phyloP scores from a whole-genome alignment of 179 eudicot genomes.

The Camellia oleifera region DNA sequence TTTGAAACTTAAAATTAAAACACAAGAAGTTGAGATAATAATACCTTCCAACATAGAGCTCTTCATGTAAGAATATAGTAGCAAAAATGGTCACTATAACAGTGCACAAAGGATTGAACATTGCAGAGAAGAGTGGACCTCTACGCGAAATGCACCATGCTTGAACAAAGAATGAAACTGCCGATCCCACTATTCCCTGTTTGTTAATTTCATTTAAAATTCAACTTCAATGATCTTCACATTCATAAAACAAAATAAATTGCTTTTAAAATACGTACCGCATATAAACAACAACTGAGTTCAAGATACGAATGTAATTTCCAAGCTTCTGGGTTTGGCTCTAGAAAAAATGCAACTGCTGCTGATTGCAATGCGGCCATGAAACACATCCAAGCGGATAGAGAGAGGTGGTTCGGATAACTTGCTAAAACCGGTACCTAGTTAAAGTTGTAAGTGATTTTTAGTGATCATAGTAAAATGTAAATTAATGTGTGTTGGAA shows the following conservation, averaged over 20 bases:
- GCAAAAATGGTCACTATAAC: slow-evolving; percentile 56
- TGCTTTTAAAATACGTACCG: slow-evolving; percentile 27
- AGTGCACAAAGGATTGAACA: slow-evolving; percentile 65
- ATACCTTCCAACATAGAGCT: slow-evolving; percentile 62
- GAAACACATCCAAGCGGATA: slow-evolving; percentile 64
- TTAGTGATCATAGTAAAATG: too few relatives aligned
- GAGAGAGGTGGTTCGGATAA: slow-evolving; percentile 45
- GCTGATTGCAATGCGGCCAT: slow-evolving; percentile 56
- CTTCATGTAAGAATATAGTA: slow-evolving; percentile 45
- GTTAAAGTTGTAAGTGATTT: background rate
- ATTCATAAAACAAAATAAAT: too few relatives aligned
- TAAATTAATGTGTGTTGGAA: background rate
- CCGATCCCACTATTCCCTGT: slow-evolving; percentile 66
- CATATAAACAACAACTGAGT: slow-evolving; percentile 33
- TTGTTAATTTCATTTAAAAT: background rate
- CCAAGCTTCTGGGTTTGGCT: slow-evolving; percentile 45
- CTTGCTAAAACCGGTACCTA: slow-evolving; percentile 40
- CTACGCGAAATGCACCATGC: slow-evolving; percentile 53
- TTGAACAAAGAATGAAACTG: slow-evolving; percentile 21
- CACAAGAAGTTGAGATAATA: background rate
- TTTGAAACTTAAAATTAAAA: background rate
- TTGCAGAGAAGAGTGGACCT: slow-evolving; percentile 71
- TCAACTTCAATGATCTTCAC: background rate
- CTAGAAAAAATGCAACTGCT: slow-evolving; percentile 37
- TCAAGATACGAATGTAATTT: slow-evolving; percentile 39